A percentile compares a stretch with the other conserved stretches of the same genome.
Conservation (phyloP, 148 eudicot species). For the Fallopia convolvulus region DNA sequence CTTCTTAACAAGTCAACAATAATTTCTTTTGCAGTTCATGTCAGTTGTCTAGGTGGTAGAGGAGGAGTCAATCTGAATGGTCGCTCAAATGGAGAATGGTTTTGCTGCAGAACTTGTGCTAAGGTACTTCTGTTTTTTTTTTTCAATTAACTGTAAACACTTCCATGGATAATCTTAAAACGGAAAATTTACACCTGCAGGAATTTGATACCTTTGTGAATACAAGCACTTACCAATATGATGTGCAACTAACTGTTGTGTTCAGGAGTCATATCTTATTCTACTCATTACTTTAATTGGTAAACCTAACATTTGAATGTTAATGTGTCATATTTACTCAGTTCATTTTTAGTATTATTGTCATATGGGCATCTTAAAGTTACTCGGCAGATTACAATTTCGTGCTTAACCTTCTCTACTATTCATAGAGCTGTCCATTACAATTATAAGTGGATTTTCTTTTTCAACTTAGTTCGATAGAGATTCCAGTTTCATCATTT, state of each 20-base stretch:
- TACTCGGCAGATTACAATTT: no score
- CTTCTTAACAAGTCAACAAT: not conserved
- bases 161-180: not conserved
- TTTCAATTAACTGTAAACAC: not conserved
- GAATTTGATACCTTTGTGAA: no score
- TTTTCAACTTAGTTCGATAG: no score
- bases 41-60: constrained; percentile 44
- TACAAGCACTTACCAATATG: not conserved
- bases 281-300: not conserved
- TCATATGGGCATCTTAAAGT: not conserved
- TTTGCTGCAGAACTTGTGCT: constrained; percentile 60
- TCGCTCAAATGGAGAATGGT: constrained; percentile 47
- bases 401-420: not conserved
- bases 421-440: not conserved
- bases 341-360: not conserved
- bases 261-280: not conserved
- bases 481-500: not conserved
- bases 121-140: constrained; percentile 40
- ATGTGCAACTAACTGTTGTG: not conserved
- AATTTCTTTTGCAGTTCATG: constrained; percentile 49
- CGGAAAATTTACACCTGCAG: no score
- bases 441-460: not conserved
- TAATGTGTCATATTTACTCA: not conserved
- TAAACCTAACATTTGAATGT: not conserved
- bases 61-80: constrained; percentile 17